Evolutionary conservation across 106 monocot genomes (phyloP).

Genomic region (Allium fistulosum): DNA sequence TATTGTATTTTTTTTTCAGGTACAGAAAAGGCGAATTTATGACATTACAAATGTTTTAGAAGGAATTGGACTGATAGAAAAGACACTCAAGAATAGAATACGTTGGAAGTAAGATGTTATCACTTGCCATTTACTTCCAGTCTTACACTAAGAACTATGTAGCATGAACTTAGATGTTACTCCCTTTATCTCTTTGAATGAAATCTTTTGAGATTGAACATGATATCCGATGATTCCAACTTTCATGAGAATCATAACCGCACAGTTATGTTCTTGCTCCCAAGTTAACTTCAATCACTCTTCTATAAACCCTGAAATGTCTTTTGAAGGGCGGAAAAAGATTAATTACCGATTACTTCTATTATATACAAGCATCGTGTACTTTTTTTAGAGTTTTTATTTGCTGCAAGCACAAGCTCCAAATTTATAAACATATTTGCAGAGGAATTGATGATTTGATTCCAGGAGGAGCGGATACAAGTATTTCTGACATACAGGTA

Average conservation of each 20-base stretch:
- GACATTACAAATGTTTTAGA: slow-evolving; percentile 96
- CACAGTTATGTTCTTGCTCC: no score
- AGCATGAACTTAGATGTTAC: no score
- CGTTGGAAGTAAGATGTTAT: slow-evolving; percentile 65
- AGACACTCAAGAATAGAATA: slow-evolving; percentile 80
- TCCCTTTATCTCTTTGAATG: no score
- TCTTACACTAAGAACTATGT: no score
- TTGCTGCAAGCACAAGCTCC: no score
- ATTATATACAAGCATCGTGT: no score
- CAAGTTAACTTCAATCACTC: not conserved
- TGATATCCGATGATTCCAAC: no score
- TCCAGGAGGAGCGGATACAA: slow-evolving; percentile 38
- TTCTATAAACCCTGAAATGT: slow-evolving; percentile 2
- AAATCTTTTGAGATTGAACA: no score
- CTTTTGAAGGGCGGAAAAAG: not conserved
- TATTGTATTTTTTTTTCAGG: slow-evolving; percentile 27
- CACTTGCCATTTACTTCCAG: not conserved
- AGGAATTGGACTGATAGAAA: slow-evolving; percentile 92
- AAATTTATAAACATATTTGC: not conserved
- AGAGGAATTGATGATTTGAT: slow-evolving; percentile 62
- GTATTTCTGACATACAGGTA: slow-evolving; percentile 65
- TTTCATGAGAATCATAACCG: no score
- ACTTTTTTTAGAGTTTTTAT: no score
- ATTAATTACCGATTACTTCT: no score
- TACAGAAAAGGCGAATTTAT: slow-evolving; percentile 90